phyloP scores from a whole-genome alignment of 257 asterid genomes.

The Euphrasia confusa region DNA sequence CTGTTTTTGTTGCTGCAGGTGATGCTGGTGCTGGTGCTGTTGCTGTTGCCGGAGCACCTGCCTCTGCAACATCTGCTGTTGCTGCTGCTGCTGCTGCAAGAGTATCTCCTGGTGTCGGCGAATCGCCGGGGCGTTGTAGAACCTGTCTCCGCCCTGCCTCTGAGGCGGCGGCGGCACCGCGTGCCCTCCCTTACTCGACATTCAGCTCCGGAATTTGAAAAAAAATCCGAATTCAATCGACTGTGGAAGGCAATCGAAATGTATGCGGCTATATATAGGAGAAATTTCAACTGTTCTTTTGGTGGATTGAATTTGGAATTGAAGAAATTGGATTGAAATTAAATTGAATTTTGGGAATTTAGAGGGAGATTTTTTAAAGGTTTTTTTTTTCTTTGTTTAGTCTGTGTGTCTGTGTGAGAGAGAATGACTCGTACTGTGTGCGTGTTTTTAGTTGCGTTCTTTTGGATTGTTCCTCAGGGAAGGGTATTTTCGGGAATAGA shows the following conservation, averaged over 20 bases:
- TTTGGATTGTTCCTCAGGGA: constrained; percentile 27
- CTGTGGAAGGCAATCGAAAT: constrained; percentile 12
- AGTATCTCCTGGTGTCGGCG: constrained; percentile 49
- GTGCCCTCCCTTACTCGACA: constrained; percentile 66
- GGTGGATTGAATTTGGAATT: constrained; percentile 22
- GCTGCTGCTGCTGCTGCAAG: constrained; percentile 41
- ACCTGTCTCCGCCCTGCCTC: constrained; percentile 52
- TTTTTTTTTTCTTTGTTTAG: constrained; percentile 21
- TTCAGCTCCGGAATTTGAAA: constrained; percentile 16
- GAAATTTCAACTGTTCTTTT: too few relatives aligned
- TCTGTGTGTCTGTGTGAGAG: constrained; percentile 18
- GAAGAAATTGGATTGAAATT: constrained; percentile 25
- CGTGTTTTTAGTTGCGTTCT: constrained; percentile 21
- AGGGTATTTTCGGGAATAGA: constrained; percentile 29
- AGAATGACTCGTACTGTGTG: constrained; percentile 25
- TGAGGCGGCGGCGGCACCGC: constrained; percentile 41
- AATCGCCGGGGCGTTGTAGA: constrained; percentile 50
- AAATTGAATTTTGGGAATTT: constrained; percentile 33
- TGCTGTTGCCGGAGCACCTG: constrained; percentile 31
- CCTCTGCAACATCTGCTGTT: constrained; percentile 33
- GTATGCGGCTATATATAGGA: constrained; percentile 24
- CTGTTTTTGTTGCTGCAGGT: constrained; percentile 26
- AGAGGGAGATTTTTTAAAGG: constrained; percentile 36
- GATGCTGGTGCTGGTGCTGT: constrained; percentile 20
- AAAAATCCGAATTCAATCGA: constrained; percentile 12